Percentiles rank a stretch among this genome's conserved stretches.
phyloP scores from a whole-genome alignment of 345 rosid genomes.

The Salix arbutifolia region DNA sequence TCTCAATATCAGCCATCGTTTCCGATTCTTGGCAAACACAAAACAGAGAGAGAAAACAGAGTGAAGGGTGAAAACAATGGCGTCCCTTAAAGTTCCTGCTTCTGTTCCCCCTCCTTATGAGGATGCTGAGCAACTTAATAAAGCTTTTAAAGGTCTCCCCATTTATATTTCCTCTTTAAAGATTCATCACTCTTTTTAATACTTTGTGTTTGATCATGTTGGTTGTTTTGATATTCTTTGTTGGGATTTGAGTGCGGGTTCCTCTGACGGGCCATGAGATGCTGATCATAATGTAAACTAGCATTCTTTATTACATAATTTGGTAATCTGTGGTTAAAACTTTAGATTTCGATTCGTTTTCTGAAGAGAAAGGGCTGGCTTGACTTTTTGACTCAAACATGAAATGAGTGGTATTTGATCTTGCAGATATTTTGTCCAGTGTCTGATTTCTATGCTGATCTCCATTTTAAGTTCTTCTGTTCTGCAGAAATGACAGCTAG shows the following conservation, averaged over 20 bases:
- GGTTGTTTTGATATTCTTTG: background rate
- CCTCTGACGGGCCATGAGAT: background rate
- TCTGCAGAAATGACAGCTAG: background rate
- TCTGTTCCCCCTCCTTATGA: slow-evolving; percentile 65
- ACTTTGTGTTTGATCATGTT: background rate
- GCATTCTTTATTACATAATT: background rate
- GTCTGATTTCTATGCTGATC: background rate
- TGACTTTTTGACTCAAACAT: background rate
- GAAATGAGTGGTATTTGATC: background rate
- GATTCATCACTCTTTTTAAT: background rate
- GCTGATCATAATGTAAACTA: background rate
- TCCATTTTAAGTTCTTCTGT: background rate
- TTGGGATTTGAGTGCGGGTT: background rate
- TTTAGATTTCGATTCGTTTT: background rate
- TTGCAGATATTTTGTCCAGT: background rate
- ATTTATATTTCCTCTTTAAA: background rate
- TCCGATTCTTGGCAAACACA: slow-evolving; percentile 16
- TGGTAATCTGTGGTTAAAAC: background rate
- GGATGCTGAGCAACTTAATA: slow-evolving; percentile 83
- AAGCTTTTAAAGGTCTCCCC: slow-evolving; percentile 64
- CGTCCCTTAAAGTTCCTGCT: slow-evolving; percentile 60
- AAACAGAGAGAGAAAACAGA: background rate
- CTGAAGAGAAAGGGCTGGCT: background rate
- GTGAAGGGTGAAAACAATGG: slow-evolving; percentile 46
- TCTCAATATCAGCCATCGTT: background rate